Evolutionary conservation across 768 basidiomycete genomes (phyloP).

Genomic region (Pisolithus orientalis): DNA sequence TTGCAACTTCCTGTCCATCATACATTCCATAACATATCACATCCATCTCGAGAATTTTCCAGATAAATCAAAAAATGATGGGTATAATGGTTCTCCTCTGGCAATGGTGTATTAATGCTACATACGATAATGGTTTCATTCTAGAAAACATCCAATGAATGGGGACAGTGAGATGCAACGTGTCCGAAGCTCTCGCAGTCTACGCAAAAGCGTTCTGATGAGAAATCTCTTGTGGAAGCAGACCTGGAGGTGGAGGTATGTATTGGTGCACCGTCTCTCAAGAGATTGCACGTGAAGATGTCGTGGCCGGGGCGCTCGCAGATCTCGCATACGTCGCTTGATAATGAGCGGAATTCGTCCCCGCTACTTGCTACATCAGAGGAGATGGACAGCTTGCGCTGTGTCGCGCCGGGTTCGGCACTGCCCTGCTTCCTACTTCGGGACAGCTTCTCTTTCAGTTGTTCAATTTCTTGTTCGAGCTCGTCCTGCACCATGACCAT

Average conservation of each 20-base stretch:
- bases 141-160: slow-evolving; percentile 84
- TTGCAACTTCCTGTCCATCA: no score
- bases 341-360: slow-evolving; percentile 15
- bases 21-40: no score
- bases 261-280: slow-evolving; percentile 47
- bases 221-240: slow-evolving; percentile 5
- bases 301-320: slow-evolving; percentile 84
- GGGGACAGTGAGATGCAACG: slow-evolving; percentile 69
- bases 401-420: slow-evolving; percentile 30
- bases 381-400: slow-evolving; percentile 14
- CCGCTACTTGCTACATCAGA: slow-evolving; percentile 20
- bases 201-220: slow-evolving; percentile 56
- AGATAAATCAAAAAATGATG: no score
- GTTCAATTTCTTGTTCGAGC: slow-evolving; percentile 78
- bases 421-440: slow-evolving; percentile 50
- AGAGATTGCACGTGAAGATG: slow-evolving; percentile 75
- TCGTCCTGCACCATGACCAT: slow-evolving; percentile 52
- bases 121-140: neutral
- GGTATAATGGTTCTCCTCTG: no score
- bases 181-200: slow-evolving; percentile 85
- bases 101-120: no score
- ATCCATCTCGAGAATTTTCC: no score
- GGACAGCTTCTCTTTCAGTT: slow-evolving; percentile 62
- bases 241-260: slow-evolving; percentile 15
- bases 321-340: slow-evolving; percentile 68